A percentile compares a stretch with the other conserved stretches of the same genome.
Conservation (phyloP, 306 rosid species). For the Malus orientalis region DNA sequence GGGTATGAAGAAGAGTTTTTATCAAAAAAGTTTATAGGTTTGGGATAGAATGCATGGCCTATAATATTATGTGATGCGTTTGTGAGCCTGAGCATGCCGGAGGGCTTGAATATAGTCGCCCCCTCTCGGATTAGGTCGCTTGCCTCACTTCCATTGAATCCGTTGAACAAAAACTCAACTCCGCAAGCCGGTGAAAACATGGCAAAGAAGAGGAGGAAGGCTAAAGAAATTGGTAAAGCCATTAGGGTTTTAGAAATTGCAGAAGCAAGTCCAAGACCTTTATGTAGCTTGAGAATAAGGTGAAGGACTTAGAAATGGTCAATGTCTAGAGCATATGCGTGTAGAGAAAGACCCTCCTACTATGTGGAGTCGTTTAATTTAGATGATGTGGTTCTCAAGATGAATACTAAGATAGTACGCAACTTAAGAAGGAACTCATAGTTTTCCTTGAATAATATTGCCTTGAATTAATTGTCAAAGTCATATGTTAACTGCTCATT, state of each 20-base stretch:
- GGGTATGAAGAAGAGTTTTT: slow-evolving; percentile 1
- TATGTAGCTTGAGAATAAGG: not conserved
- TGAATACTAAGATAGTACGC: not conserved
- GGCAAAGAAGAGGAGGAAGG: slow-evolving; percentile 17
- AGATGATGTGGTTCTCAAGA: not conserved
- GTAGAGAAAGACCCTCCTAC: not conserved
- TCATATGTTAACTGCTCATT: not conserved
- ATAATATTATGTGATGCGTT: slow-evolving; percentile 14
- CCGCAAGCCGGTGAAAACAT: slow-evolving; percentile 6
- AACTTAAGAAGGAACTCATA: not conserved
- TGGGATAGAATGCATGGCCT: slow-evolving; percentile 46
- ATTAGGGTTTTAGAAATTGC: slow-evolving; percentile 4
- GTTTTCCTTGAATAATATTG: too few relatives aligned
- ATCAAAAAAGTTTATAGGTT: slow-evolving; percentile 22
- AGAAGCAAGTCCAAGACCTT: not conserved
- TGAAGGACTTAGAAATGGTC: not conserved
- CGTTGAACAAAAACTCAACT: slow-evolving; percentile 27
- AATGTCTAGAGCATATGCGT: not conserved
- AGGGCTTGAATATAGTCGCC: slow-evolving; percentile 24
- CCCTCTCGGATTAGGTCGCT: slow-evolving; percentile 6
- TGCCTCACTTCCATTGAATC: slow-evolving; percentile 27
- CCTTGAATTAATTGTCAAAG: not conserved
- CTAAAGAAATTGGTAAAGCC: slow-evolving; percentile 21
- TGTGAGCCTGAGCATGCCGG: slow-evolving; percentile 43
- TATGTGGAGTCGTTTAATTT: not conserved